Base-by-base conservation (phyloP, 768 basidiomycete genomes). In the Saitozyma podzolica region DNA sequence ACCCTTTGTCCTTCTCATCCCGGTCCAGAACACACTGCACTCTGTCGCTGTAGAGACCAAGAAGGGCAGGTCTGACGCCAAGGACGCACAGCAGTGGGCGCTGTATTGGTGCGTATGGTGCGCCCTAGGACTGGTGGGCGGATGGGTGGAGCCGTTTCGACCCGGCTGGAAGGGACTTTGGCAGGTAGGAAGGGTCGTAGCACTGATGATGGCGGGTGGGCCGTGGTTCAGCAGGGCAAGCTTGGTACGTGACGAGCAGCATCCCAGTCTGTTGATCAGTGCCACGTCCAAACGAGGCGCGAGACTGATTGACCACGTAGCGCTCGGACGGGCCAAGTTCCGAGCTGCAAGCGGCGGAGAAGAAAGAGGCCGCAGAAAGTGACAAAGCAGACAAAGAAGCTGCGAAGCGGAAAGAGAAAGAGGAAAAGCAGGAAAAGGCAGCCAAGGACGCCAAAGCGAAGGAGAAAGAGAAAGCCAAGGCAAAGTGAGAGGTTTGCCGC, bases 161-260 rank as follows among this genome's bases (percentile, higher is more conserved):
- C 74, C 74, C 14, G 61, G 61, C 2, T 69, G 63, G 56, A 65
- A 37, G 51, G 59, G 65, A 0, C 50, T 61, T 8, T 65, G 59
- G 41, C 68, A 68, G 60, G 13, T 75, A 11, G 58, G 54, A 7
- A 65, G 67, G 53, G 64, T 49, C 8, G 66, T 61, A 8, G 59
- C 51, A 19, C 54, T 66, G 50, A 54, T 72, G 14, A 49, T 66
- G 6, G 29, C 67, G 29, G 74, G 54, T 16, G 74, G 74, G 17
- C 68, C 67, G 10, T 75, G 74, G 74, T 73, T 67, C 54, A 64
- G 70, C n/a, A 56, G 63, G 37, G 58, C 53, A 13, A 65, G 62
- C 14, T 41, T 75, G 56, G 71, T 72, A 58, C 63, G 73, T 64
- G 2, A 58, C 29, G 39, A 41, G 13, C 55, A 40, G 47, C 41